Conservation (phyloP, 495 filamentous ascomycete genomes). For the Lophiotrema nucula region DNA sequence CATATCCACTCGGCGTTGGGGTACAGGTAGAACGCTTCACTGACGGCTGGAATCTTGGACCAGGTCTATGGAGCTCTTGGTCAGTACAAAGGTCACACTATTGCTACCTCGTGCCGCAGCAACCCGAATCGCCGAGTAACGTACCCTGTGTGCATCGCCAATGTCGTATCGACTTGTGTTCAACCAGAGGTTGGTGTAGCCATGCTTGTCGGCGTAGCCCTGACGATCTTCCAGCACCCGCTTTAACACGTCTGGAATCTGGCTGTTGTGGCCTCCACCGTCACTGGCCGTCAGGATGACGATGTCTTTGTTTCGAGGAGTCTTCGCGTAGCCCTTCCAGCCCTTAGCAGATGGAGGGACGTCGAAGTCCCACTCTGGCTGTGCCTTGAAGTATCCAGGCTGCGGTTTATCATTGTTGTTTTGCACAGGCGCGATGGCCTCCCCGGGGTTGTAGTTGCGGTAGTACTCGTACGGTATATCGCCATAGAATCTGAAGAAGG, state of each 20-base stretch:
- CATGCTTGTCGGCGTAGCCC: conserved; percentile 40
- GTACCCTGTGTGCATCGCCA: conserved; percentile 32
- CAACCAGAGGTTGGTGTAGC: conserved; percentile 44
- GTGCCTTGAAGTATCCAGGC: conserved; percentile 27
- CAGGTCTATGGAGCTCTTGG: conserved; percentile 21
- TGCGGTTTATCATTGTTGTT: conserved; percentile 21
- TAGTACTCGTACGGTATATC: conserved; percentile 18
- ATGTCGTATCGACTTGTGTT: conserved; percentile 44
- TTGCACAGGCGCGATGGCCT: not conserved
- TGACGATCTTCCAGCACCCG: conserved; percentile 37
- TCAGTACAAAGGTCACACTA: conserved; percentile 6
- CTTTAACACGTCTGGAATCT: conserved; percentile 40
- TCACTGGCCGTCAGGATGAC: conserved; percentile 43
- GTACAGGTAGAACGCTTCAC: conserved; percentile 39
- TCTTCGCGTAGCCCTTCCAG: conserved; percentile 23
- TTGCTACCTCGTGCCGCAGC: too few species aligned
- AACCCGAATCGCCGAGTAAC: too few species aligned
- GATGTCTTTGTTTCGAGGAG: conserved; percentile 28
- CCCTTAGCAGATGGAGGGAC: conserved; percentile 18
- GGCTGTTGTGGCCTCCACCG: conserved; percentile 43
- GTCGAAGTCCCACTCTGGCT: conserved; percentile 25
- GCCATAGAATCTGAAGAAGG: conserved; percentile 13
- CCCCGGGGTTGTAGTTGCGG: conserved; percentile 16
- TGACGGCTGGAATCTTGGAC: conserved; percentile 44
- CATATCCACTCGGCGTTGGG: conserved; percentile 45